Conservation (phyloP, 1,284 basidiomycete genomes). For the Puccinia coronata region DNA sequence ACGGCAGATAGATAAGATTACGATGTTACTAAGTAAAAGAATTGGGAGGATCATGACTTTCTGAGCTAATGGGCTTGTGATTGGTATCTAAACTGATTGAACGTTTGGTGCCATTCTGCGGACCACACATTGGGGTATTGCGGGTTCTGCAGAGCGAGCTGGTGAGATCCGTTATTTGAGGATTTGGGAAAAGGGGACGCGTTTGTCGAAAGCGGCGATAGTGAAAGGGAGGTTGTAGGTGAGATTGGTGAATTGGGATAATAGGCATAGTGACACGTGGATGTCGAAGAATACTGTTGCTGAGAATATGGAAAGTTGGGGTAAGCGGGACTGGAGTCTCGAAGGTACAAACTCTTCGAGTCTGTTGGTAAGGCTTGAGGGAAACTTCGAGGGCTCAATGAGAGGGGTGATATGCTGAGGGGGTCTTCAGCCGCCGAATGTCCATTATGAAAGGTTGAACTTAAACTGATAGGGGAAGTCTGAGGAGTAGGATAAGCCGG, state of each 20-base stretch:
- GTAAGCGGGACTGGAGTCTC: neutral
- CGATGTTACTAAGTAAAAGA: neutral
- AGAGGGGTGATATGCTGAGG: constrained; percentile 4
- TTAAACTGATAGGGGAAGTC: constrained; percentile 2
- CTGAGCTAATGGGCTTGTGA: neutral
- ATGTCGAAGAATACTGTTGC: neutral
- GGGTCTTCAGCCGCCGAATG: neutral
- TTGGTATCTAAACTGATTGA: constrained; percentile 33
- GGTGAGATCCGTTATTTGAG: neutral
- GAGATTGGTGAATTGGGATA: constrained; percentile 10
- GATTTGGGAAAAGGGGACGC: neutral
- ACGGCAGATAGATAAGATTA: neutral
- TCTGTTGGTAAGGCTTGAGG: neutral
- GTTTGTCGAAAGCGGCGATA: neutral
- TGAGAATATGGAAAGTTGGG: neutral
- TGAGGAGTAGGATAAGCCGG: constrained; percentile 14
- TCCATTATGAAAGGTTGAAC: neutral
- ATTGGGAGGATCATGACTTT: no score
- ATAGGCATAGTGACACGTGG: neutral
- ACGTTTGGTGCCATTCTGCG: constrained; percentile 36
- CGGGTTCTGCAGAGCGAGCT: neutral
- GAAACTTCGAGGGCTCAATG: neutral
- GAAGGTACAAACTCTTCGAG: neutral
- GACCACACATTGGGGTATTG: constrained; percentile 24
- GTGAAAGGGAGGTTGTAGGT: neutral